Percentiles rank a stretch among this genome's conserved stretches.
These are phyloP conservation scores for Fusarium tjaetaba DNA, from an alignment of 2,329 filamentous ascomycete species.

Conservation along the genomic window DNA sequence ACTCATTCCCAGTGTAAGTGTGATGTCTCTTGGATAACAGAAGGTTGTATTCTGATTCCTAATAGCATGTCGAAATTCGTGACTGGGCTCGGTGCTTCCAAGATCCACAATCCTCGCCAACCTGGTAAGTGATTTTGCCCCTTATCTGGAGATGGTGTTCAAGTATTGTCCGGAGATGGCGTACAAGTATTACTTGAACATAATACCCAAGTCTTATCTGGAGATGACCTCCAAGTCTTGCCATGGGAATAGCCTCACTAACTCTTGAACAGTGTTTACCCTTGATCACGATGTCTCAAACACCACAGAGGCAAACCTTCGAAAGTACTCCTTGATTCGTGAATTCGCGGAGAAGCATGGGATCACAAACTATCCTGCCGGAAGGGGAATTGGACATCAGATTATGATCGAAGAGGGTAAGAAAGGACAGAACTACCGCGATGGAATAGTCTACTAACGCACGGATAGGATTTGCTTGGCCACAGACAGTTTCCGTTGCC, in stretches of 20 bases:
- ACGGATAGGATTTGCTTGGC: conserved; percentile 74
- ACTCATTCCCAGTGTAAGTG: too few relatives aligned
- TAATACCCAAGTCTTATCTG: too few relatives aligned
- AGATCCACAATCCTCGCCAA: too few relatives aligned
- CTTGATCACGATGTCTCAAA: conserved; percentile 77
- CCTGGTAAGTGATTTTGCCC: too few relatives aligned
- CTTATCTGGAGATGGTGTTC: too few relatives aligned
- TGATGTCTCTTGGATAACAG: too few relatives aligned
- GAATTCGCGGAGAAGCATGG: conserved; percentile 83
- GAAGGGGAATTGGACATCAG: conserved; percentile 88
- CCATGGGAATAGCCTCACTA: neutral
- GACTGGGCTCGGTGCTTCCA: too few relatives aligned
- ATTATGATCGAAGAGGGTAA: conserved; percentile 77
- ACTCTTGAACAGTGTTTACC: conserved; percentile 68
- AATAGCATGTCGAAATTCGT: too few relatives aligned
- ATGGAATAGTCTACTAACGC: neutral
- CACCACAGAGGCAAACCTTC: conserved; percentile 69
- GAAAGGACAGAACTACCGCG: accelerated
- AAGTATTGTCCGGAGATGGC: too few relatives aligned
- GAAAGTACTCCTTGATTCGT: conserved; percentile 85
- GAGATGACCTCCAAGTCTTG: neutral
- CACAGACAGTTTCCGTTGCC: conserved; percentile 81
- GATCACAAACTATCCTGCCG: conserved; percentile 80
- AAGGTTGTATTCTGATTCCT: too few relatives aligned
- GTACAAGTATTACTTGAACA: too few relatives aligned